These are phyloP conservation scores for Sophora flavescens DNA, from an alignment of 306 rosid genomes.

Conservation along the genomic window DNA sequence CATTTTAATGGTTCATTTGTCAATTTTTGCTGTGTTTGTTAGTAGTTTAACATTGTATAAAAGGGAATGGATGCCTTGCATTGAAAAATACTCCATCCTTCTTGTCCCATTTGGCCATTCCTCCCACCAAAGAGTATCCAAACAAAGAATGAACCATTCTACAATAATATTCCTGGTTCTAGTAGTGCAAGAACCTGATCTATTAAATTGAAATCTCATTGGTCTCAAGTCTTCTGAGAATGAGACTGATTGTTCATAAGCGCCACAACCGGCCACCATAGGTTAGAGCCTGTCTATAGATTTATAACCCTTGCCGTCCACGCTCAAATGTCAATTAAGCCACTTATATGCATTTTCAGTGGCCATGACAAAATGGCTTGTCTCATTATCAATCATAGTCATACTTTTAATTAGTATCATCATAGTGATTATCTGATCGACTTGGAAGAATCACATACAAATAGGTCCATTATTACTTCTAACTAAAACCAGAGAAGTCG, in stretches of 20 bases:
- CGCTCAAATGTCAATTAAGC: conserved; percentile 9
- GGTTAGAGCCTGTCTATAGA: neutral
- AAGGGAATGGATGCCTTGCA: conserved; percentile 24
- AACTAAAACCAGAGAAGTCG: conserved; percentile 13
- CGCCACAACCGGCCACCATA: neutral
- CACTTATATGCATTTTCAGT: neutral
- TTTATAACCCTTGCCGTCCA: conserved; percentile 11
- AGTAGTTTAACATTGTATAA: neutral
- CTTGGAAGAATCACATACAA: conserved; percentile 35
- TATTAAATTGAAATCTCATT: neutral
- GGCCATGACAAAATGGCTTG: conserved; percentile 38
- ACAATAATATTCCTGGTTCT: conserved; percentile 3
- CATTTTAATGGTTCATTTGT: no score
- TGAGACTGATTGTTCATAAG: no score
- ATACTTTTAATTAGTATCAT: neutral
- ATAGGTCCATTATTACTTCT: no score
- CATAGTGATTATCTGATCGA: conserved; percentile 1
- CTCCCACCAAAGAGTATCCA: neutral
- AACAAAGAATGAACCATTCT: conserved; percentile 14
- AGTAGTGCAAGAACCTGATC: neutral
- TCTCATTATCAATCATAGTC: conserved; percentile 46
- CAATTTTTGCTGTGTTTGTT: neutral
- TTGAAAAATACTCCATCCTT: conserved; percentile 35
- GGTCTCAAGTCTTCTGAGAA: neutral
- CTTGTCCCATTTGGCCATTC: neutral